These are phyloP conservation scores for Monosporozyma servazzii DNA, from an alignment of 805 yeast genomes.

Conservation along the genomic window DNA sequence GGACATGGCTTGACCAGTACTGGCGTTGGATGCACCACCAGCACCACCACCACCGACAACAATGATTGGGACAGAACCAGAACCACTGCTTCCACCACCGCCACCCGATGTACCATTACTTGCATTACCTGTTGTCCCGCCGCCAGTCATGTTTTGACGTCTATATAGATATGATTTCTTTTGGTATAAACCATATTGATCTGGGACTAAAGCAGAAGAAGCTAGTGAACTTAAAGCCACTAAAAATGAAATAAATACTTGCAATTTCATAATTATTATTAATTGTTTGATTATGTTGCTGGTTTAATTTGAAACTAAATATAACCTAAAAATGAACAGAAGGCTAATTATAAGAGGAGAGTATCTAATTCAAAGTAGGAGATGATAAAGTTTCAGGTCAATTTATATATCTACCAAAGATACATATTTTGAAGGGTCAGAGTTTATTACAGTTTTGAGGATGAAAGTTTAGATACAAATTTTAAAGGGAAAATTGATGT, in stretches of 20 bases:
- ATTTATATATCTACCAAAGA: too few relatives aligned
- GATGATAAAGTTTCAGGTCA: too few relatives aligned
- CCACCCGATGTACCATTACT: slow-evolving; percentile 6
- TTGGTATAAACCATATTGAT: neutral
- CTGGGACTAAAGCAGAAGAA: neutral
- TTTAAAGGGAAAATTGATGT: too few relatives aligned
- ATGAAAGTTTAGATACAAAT: too few relatives aligned
- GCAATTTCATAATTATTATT: slow-evolving; percentile 5
- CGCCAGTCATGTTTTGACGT: slow-evolving; percentile 3
- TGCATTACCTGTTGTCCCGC: slow-evolving; percentile 4
- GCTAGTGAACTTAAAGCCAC: neutral
- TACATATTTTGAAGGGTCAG: too few relatives aligned
- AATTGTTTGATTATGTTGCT: neutral
- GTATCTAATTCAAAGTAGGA: too few relatives aligned
- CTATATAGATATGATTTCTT: neutral
- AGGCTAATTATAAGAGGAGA: too few relatives aligned
- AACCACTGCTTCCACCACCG: slow-evolving; percentile 4
- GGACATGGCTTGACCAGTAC: slow-evolving; percentile 8
- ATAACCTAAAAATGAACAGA: neutral
- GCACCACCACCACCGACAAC: slow-evolving; percentile 7
- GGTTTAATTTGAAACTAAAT: neutral
- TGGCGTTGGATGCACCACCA: slow-evolving; percentile 3
- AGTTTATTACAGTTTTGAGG: too few relatives aligned
- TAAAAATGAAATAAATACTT: slow-evolving; percentile 1
- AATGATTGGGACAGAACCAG: slow-evolving; percentile 15